A percentile compares a stretch with the other conserved stretches of the same genome.
Evolutionary conservation across 2,329 filamentous ascomycete genomes (phyloP).

Genomic region (Tolypocladium paradoxum): DNA sequence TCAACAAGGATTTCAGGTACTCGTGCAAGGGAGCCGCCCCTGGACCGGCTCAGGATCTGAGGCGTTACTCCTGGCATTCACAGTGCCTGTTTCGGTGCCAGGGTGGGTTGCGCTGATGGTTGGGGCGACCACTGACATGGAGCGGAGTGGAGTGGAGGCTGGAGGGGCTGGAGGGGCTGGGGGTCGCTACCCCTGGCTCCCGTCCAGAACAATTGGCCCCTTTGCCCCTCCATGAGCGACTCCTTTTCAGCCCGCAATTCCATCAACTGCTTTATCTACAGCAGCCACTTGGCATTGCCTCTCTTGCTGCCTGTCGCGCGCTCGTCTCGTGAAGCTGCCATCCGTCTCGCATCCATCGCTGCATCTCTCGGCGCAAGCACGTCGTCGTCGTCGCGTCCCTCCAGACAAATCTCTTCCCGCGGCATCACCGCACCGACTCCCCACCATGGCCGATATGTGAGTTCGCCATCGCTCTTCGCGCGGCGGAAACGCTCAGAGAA

Average conservation of each 20-base stretch:
- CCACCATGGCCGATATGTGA: not conserved
- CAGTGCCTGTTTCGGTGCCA: not conserved
- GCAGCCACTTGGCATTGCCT: conserved; percentile 15
- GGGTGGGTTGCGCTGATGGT: not conserved
- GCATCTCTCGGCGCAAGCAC: not conserved
- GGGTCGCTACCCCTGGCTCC: conserved; percentile 13
- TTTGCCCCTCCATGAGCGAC: conserved; percentile 27
- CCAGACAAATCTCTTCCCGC: not conserved
- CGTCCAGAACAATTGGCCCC: conserved; percentile 22
- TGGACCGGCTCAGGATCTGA: not conserved
- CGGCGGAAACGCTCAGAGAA: conserved; percentile 9
- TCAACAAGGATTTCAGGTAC: not conserved
- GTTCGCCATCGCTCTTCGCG: not conserved
- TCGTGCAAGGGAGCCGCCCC: not conserved
- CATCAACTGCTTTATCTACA: conserved; percentile 14
- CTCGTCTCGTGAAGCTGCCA: conserved; percentile 7
- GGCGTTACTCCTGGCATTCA: not conserved
- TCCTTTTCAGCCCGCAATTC: conserved; percentile 17
- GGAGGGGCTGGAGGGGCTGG: not conserved
- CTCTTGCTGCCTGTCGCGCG: conserved; percentile 9
- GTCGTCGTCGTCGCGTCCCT: not conserved
- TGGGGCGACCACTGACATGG: not conserved
- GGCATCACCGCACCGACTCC: not conserved
- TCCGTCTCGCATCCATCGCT: not conserved
- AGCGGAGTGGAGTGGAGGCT: not conserved